These are phyloP conservation scores for Pichia insulana DNA, from an alignment of 805 yeast genomes.

Conservation along the genomic window DNA sequence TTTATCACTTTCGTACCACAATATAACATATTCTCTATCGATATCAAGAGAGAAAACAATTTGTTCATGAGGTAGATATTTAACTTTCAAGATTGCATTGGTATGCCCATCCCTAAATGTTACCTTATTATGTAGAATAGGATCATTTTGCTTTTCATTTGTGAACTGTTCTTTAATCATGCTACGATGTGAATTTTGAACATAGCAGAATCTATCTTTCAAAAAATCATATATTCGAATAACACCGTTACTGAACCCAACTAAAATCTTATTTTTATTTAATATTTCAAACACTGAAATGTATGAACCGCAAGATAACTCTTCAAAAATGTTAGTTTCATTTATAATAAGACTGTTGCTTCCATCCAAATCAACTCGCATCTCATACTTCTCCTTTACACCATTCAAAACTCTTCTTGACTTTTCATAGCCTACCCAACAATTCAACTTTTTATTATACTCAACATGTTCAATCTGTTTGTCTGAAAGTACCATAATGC, in stretches of 20 bases:
- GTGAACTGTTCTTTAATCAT: slow-evolving; percentile 11
- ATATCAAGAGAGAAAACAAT: slow-evolving; percentile 46
- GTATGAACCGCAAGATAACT: slow-evolving; percentile 29
- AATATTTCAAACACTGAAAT: slow-evolving; percentile 35
- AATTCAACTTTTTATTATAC: slow-evolving; percentile 31
- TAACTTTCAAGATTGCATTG: slow-evolving; percentile 21
- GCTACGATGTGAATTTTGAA: slow-evolving; percentile 36
- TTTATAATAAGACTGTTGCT: slow-evolving; percentile 28
- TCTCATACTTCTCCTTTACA: neutral
- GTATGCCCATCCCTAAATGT: slow-evolving; percentile 54
- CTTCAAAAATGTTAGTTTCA: slow-evolving; percentile 31
- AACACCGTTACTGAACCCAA: slow-evolving; percentile 51
- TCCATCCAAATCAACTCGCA: slow-evolving; percentile 11
- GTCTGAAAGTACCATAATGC: neutral
- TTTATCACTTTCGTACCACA: slow-evolving; percentile 56
- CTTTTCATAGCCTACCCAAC: slow-evolving; percentile 42
- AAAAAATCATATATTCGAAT: slow-evolving; percentile 34
- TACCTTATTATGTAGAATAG: slow-evolving; percentile 51
- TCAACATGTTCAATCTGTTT: neutral
- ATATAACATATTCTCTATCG: slow-evolving; percentile 38
- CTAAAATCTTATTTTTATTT: slow-evolving; percentile 33
- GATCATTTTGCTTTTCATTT: slow-evolving; percentile 33
- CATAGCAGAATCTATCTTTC: slow-evolving; percentile 9
- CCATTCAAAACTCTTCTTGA: neutral
- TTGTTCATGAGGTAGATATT: slow-evolving; percentile 44